Evolutionary conservation across 73 alveolate species (phyloP), one percentile per base, ranked within the genome.

Genomic region (Paramecium bursaria): DNA sequence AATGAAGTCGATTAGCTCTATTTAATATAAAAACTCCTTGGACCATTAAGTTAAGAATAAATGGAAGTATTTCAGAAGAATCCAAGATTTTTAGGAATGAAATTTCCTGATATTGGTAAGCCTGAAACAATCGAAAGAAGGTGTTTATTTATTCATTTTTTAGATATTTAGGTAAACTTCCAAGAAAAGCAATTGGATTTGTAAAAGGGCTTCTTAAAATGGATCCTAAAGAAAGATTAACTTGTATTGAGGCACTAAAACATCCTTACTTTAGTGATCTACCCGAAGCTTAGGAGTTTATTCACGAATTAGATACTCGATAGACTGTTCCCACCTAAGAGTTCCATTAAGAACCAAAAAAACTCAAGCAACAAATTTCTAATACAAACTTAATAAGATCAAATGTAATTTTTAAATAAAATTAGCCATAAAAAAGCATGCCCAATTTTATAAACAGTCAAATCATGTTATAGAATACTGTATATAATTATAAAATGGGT

Each of bases 81-180:
- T 57, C 98, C 98, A 1, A 86, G 98, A 57, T 95, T 91, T 85
- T 52, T 93, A 48, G 98, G 97, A 23, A 88, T 90, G 49, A 95
- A 94, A 86, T 96, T 96, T 85, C 97, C 98, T 14, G 97, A 92
- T 33, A 77, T 95, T 13, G 86, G 91, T 13, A 91, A 90, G 50
- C 96, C 97, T n/a, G 99, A 97, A 60, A 93, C 99, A 26, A 75
- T 97, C 6, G 99, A 95, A 75, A 94, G 86, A 73, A 90, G 99
- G 73, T 85, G 75, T 22, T 19, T 42, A 74, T 54, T 67, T 5
- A 2, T 1, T 10, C 14, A 35, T 0, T 3, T 29, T 0, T 0
- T 67, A 67, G 53, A 22, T 96, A 94, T 90, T 90, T 93, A 13
- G 98, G 98, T n/a, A 91, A 86, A 23, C 46, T 95, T 31, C 86